Evolutionary conservation across 495 filamentous ascomycete species (phyloP).

Genomic region (Talaromyces adpressus): DNA sequence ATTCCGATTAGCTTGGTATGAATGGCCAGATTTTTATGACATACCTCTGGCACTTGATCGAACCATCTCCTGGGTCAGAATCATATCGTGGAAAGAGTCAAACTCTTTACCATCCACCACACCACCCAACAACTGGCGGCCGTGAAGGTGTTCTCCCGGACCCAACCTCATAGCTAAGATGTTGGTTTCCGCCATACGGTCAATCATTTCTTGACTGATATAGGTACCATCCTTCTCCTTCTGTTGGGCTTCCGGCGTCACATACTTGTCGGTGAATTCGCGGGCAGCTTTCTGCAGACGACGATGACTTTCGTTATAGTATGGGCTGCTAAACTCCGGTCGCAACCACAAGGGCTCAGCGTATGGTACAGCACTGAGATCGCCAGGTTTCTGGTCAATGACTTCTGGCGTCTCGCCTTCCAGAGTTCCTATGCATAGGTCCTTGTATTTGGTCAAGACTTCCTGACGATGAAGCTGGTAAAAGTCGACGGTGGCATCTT

Average conservation of each 20-base stretch:
- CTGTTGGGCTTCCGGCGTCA: slow-evolving; percentile 69
- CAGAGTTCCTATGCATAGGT: slow-evolving; percentile 70
- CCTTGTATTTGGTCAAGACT: slow-evolving; percentile 65
- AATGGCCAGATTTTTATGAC: slow-evolving; percentile 32
- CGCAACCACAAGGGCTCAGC: slow-evolving; percentile 76
- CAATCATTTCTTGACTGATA: slow-evolving; percentile 71
- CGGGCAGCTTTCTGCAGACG: slow-evolving; percentile 64
- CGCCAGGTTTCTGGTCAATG: slow-evolving; percentile 61
- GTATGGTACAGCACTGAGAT: slow-evolving; percentile 70
- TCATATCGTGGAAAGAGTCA: slow-evolving; percentile 82
- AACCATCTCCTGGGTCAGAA: slow-evolving; percentile 66
- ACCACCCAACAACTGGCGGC: slow-evolving; percentile 58
- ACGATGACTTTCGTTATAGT: slow-evolving; percentile 73
- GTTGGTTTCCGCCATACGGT: slow-evolving; percentile 66
- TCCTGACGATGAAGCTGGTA: slow-evolving; percentile 55
- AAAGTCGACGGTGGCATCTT: slow-evolving; percentile 49
- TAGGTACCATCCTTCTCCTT: slow-evolving; percentile 70
- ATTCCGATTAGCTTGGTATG: slow-evolving; percentile 1
- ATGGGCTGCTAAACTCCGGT: slow-evolving; percentile 72
- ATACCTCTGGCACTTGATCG: slow-evolving; percentile 59
- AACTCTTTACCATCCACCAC: slow-evolving; percentile 72
- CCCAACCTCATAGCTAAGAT: slow-evolving; percentile 78
- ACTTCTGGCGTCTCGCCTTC: slow-evolving; percentile 69
- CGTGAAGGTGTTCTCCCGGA: slow-evolving; percentile 76
- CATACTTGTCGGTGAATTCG: slow-evolving; percentile 63